These are phyloP conservation scores for Colletotrichum destructivum DNA, from an alignment of 2,329 filamentous ascomycete genomes.

Conservation along the genomic window DNA sequence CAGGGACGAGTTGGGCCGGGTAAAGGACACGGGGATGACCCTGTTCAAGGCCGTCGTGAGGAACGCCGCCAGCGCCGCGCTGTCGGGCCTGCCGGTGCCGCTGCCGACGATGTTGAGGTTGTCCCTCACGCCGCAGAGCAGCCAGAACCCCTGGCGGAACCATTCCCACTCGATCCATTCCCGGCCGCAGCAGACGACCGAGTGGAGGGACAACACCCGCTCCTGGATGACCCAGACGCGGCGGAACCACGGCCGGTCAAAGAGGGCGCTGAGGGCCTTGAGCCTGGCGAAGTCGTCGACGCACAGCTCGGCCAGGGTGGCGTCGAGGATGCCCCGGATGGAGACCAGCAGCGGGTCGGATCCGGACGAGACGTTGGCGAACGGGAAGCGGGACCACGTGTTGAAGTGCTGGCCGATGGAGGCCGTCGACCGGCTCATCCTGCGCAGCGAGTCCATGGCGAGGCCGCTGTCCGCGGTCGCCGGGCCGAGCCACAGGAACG, in stretches of 20 bases:
- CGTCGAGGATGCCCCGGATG: background rate
- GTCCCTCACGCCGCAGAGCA: slow-evolving; percentile 20
- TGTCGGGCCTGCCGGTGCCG: slow-evolving; percentile 10
- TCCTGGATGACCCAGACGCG: slow-evolving; percentile 32
- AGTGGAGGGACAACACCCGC: slow-evolving; percentile 5
- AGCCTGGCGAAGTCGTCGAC: background rate
- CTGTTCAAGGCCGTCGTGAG: slow-evolving; percentile 12
- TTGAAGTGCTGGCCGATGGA: background rate
- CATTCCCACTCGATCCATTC: background rate
- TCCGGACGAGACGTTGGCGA: background rate
- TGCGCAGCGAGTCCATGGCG: slow-evolving; percentile 4
- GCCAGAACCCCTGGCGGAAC: slow-evolving; percentile 13
- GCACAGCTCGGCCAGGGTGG: background rate
- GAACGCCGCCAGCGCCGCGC: slow-evolving; percentile 5
- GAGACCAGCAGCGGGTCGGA: background rate
- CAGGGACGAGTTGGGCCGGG: background rate
- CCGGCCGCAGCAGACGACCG: slow-evolving; percentile 7
- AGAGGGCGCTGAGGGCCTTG: background rate
- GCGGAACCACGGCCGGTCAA: slow-evolving; percentile 17
- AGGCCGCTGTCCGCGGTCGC: slow-evolving; percentile 1
- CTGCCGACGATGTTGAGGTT: slow-evolving; percentile 25
- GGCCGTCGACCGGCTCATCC: background rate
- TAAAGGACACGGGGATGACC: slow-evolving; percentile 19
- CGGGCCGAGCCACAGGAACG: slow-evolving; percentile 12
- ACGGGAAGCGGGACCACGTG: slow-evolving; percentile 7